Evolutionary conservation across 345 rosid genomes (phyloP), one percentile per base, ranked within the genome.

Genomic region (Cardamine chenopodiifolia): DNA sequence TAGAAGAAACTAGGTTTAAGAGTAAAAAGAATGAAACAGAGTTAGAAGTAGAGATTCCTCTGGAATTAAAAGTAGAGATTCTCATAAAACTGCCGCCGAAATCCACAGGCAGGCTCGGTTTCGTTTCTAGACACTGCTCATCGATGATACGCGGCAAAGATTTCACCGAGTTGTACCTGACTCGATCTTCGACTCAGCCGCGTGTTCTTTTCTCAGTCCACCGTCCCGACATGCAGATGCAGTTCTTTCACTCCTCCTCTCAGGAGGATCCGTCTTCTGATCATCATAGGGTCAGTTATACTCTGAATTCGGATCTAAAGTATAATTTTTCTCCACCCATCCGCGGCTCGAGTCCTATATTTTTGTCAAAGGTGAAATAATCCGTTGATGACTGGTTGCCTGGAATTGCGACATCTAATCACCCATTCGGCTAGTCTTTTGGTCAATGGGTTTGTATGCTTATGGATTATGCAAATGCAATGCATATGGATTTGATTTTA

Each of bases 231-330:
- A 49, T 5, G 26, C 28, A 49, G 55, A 22, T 0, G 10, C 60
- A 15, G 50, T 31, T 49, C 40, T 61, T 61, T 2, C 60, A 49
- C 26, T 25, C 72, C 1, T 61, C 7, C 19, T 50, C 68, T 4
- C 75, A 61, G 25, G 61, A 49, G 26, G 40, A 49, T 39, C 52
- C 60, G 26, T 35, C 68, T 7, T 37, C 48, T n/a, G 50, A 71
- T 34, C 22, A 23, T 53, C 32, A 13, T 23, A 53, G 17, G 17
- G 58, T 53, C 18, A 53, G 5, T 7, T 53, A 13, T 7, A 12
- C 57, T 23, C n/a, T 23, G 9, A 22, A 22, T 12, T 22, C 29
- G 4, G n/a, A 50, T 22, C 56, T 22, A 50, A 26, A 7, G 3
- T 50, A 2, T 26, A 2, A 0, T 0, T 50, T 50, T 50, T 4